Evolutionary conservation across 768 basidiomycete species (phyloP), one percentile per base, ranked within the genome.

Genomic region (Peribolospora kevripleyi): DNA sequence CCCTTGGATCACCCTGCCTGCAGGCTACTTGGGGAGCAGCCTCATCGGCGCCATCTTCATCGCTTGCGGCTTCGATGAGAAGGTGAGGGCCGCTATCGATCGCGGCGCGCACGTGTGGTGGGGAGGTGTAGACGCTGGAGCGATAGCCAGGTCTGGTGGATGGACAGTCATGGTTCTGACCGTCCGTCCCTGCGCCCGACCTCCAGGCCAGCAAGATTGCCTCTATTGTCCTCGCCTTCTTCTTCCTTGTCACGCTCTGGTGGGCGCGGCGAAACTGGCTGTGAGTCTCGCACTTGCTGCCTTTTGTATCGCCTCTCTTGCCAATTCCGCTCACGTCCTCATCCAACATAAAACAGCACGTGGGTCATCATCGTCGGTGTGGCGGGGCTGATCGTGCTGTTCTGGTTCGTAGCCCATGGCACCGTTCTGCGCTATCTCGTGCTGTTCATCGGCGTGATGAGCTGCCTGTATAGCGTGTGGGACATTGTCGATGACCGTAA

Each of bases 201-300:
- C 25, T 25, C 25, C 25, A 25, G 25, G 87, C 87, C 3, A 82
- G 80, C 69, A 91, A 91, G 65, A 63, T 87, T 48, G 86, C 84
- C 1, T 77, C 76, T 25, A 66, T 91, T 25, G 78, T 80, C 7
- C 72, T 91, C 51, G 87, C 79, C 7, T 81, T 66, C n/a, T 83
- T 86, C 68, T 90, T 88, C 69, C 59, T 90, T 41, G 72, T 88
- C 61, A 87, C 84, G 1, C 72, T 88, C 3, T 91, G 84, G 83
- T 70, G 65, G 66, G 67, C 62, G 5, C 43, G 66, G 51, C 72
- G 70, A 59, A 82, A 82, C 63, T 73, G 76, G 71, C 60, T 90
- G 81, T 83, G 60, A 62, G 79, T 63, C 3, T 13, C 11, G 42
- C 7, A 41, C 48, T 38, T n/a, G 40, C 42, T 25, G 11, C 11